Conservation (phyloP, 768 basidiomycete species). For the Boletus fagicola region DNA sequence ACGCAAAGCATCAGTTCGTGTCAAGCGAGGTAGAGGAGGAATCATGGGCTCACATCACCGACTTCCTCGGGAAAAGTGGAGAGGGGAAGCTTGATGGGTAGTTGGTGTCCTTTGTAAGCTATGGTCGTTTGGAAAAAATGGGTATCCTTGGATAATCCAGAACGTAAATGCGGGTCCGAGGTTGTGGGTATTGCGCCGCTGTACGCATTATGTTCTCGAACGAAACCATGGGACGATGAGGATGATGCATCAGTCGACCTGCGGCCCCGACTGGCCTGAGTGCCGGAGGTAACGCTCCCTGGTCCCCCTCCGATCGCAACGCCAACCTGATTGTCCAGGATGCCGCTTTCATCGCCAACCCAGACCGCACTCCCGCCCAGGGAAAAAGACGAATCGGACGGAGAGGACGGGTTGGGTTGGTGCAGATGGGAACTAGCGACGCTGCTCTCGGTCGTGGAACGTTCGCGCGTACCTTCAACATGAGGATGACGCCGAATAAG, state of each 20-base stretch:
- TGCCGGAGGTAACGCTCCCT: conserved; percentile 46
- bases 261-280: conserved; percentile 49
- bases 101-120: conserved; percentile 73
- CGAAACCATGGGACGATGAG: conserved; percentile 52
- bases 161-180: conserved; percentile 47
- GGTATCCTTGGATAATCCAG: conserved; percentile 74
- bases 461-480: conserved; percentile 36
- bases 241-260: conserved; percentile 75
- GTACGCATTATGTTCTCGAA: conserved; percentile 41
- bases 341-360: conserved; percentile 72
- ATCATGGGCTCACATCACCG: conserved; percentile 72
- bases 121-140: conserved; percentile 91
- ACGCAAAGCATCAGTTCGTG: conserved; percentile 12
- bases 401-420: conserved; percentile 46
- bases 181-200: conserved; percentile 40
- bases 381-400: conserved; percentile 72
- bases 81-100: conserved; percentile 91
- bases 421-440: conserved; percentile 31
- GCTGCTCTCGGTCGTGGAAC: conserved; percentile 42
- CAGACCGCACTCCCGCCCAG: conserved; percentile 81
- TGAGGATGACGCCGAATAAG: conserved; percentile 38
- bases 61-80: conserved; percentile 92
- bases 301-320: conserved; percentile 42
- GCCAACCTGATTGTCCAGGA: conserved; percentile 43
- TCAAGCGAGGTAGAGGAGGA: background rate